These are phyloP conservation scores for Neonectria magnoliae DNA, from an alignment of 2,329 filamentous ascomycete genomes.

Conservation along the genomic window DNA sequence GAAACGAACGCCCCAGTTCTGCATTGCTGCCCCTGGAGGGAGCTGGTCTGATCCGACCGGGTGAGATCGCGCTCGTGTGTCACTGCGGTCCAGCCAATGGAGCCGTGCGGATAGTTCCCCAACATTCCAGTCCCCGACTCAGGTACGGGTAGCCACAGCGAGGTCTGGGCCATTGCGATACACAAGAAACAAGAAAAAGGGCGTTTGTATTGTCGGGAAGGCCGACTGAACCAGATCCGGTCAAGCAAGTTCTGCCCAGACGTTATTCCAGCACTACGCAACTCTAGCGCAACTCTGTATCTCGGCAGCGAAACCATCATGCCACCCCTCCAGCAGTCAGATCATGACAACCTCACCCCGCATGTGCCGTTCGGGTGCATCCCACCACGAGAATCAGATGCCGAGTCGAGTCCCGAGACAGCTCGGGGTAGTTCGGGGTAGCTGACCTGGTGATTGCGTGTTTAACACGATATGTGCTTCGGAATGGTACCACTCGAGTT, in stretches of 20 bases:
- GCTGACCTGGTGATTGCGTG: conserved; percentile 30
- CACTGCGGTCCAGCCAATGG: conserved; percentile 13
- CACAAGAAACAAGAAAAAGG: conserved; percentile 13
- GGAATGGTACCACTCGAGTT: conserved; percentile 23
- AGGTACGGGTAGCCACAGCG: conserved; percentile 9
- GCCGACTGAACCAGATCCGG: conserved; percentile 9
- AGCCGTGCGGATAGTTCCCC: conserved; percentile 10
- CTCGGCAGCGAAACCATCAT: conserved; percentile 29
- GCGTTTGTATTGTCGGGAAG: conserved; percentile 15
- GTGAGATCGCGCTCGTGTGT: background rate
- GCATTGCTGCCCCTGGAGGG: background rate
- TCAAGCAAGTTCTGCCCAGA: conserved; percentile 12
- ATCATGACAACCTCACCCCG: conserved; percentile 28
- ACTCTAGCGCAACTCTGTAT: background rate
- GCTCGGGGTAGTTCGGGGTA: conserved; percentile 9
- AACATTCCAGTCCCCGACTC: conserved; percentile 38
- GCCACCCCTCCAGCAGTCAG: conserved; percentile 31
- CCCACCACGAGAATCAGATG: conserved; percentile 7
- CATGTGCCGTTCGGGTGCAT: conserved; percentile 17
- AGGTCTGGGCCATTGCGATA: conserved; percentile 18
- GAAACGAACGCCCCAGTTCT: conserved; percentile 6
- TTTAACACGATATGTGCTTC: conserved; percentile 27
- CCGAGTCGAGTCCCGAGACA: conserved; percentile 18
- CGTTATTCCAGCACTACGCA: conserved; percentile 11
- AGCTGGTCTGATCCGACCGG: background rate